Base-by-base conservation (phyloP, 192 early-diverging fungal genomes). In the Cetraspora pellucida region DNA sequence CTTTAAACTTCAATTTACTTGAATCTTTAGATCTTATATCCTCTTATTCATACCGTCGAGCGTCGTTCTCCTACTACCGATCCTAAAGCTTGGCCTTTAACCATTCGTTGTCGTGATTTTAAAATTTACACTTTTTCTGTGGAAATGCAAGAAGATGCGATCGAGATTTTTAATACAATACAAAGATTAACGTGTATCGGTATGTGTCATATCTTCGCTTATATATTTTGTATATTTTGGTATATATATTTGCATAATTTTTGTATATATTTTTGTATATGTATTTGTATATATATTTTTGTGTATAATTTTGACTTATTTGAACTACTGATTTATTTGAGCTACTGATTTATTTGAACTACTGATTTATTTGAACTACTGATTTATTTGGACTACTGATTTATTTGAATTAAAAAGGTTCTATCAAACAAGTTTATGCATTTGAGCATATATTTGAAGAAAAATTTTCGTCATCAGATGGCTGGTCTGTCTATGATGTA, bases 71-170 rank as follows among this genome's bases (percentile, higher is more conserved):
- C 82, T 70, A 83, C 81, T 2, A 49, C 81, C 4, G 77, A 84
- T 43, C 77, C 79, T 52, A 78, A 74, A 46, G 72, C 74, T 37
- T 85, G 85, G 76, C 86, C 88, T 21, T 78, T 89, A 11, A 59
- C 82, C 55, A 90, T 98, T 45, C 85, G 87, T 28, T 93, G 95
- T 82, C 91, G 94, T 55, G 89, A 96, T 78, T 98, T 98, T 83
- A 54, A 90, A 77, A 89, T 89, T 82, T 70, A 96, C 54, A 89
- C 87, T 9, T 78, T 98, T 57, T 85, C 84, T 37, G 87, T 95
- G 79, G 81, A 83, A 49, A 79, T 84, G 16, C 94, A 95, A 68
- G 80, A 84, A 1, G 89, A 93, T 60, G 89, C 92, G 1, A 84
- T 86, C 31, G 93, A 94, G 50, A 90, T 94, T 6, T 96, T 90